Base-by-base conservation (phyloP, 2,329 filamentous ascomycete genomes). In the Ceratocystis diversiconidia region DNA sequence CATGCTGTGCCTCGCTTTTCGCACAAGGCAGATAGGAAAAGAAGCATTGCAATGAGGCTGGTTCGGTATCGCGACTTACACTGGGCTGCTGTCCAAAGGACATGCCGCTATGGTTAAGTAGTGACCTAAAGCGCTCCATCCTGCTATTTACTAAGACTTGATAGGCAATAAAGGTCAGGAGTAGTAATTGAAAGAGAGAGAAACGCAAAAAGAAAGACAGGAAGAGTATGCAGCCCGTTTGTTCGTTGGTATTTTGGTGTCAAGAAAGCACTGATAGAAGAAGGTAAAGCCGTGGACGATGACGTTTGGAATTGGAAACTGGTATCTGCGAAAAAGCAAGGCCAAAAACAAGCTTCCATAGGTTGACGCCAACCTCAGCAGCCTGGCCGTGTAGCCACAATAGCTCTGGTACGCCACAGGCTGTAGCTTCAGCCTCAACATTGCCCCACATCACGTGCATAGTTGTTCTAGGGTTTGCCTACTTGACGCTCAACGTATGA, bases 331-430 rank as follows among this genome's bases (percentile, higher is more conserved):
- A 50, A 50, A 32, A 28, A 12, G 19, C 30, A 32, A 32, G 22
- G 36, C 28, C 61, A 62, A 46, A 48, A 25, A 52, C 36, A 50
- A 62, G 61, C 61, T 63, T 22, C 61, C 28, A 52, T 10, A 28
- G n/a, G 65, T 66, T 66, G 65, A 66, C 62, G 65, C 65, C 65
- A 66, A 66, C 65, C 65, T 66, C 28, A 66, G 65, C 62, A 66
- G 65, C 65, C 65, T 66, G 65, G 62, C 57, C 52, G 55, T 25
- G 59, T 55, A 63, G 66, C 64, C 63, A 68, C 62, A 64, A 36
- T 68, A 69, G 71, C 73, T 74, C 72, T 72, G 73, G 70, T 69
- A 69, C 72, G 65, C 68, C 72, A 72, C 68, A 74, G 71, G 72
- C 72, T 72, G 59, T 17, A 62, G 48, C 62, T 64, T 62, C 25